Percentiles rank a stretch among this genome's conserved stretches.
phyloP scores from a whole-genome alignment of 441 rosid genomes.

The Aleurites moluccanus region DNA sequence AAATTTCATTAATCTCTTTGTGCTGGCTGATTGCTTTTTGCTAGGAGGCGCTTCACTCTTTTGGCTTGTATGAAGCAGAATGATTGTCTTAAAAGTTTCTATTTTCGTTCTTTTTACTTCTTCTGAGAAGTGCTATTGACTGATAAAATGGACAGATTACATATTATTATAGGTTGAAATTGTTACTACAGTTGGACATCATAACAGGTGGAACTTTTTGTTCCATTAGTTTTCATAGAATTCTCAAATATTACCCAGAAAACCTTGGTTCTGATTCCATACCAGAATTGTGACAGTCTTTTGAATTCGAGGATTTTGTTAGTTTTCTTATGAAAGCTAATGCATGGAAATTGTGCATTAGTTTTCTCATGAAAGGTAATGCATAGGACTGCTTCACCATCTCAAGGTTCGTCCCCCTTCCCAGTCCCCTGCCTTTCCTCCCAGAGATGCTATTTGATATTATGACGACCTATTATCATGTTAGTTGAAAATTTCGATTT shows the following conservation, averaged over 20 bases:
- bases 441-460: neutral
- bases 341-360: neutral
- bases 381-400: neutral
- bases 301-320: neutral
- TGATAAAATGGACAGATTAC: neutral
- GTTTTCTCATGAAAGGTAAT: neutral
- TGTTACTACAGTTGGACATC: neutral
- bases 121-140: neutral
- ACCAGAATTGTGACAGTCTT: neutral
- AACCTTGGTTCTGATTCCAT: neutral
- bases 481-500: constrained; percentile 13
- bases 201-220: neutral
- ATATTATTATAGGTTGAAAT: neutral
- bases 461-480: neutral
- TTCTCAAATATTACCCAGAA: neutral
- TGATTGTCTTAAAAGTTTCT: too few relatives aligned
- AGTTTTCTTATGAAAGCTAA: neutral
- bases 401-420: neutral
- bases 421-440: too few relatives aligned
- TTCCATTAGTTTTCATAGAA: neutral
- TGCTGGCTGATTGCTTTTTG: neutral
- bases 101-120: too few relatives aligned
- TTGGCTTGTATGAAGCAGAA: neutral
- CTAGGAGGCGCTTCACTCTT: neutral
- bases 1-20: neutral